Base-by-base conservation (phyloP, 768 basidiomycete genomes). In the Russula brevipes region DNA sequence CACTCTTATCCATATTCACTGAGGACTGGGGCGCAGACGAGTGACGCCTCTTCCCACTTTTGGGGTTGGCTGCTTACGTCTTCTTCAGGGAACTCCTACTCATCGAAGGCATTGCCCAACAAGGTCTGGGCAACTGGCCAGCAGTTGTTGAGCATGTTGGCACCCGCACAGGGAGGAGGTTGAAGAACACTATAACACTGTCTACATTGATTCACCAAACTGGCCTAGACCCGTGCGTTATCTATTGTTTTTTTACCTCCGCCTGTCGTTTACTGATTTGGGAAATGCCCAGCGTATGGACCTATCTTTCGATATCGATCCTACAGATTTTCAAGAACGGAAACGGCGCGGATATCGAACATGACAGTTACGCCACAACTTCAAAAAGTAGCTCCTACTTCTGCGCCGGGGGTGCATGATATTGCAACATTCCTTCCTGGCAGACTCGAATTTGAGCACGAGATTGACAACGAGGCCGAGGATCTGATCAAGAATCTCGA, bases 11-110 rank as follows among this genome's bases (percentile, higher is more conserved):
- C 3, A 97, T 99, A 70, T 96, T 97, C 70, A 82, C 87, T 8
- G 85, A 88, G 60, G 93, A 96, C 73, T 98, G 96, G 97, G 96
- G 94, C 44, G 96, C 95, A 9, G 96, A 98, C 74, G 96, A 99
- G 92, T 94, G 69, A 74, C 86, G 55, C 31, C 3, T 42, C 61
- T 47, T 42, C 53, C 39, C 38, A 33, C n/a, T 55, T 51, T 9
- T 31, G 39, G 54, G 2, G 17, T 39, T 60, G 46, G 44, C 19
- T 57, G 50, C 66, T 63, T 31, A 67, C 33, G n/a, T 36, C 1
- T 46, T 35, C 44, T 35, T 30, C 68, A 95, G 93, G 76, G 96
- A 99, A 72, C 80, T 98, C 2, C 77, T 96, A 7, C 78, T 99
- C 17, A 78, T 98, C 50, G 93, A 95, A 59, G 97, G 94, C 36